Conservation (phyloP, 768 basidiomycete species). For the Obba rivulosa region DNA sequence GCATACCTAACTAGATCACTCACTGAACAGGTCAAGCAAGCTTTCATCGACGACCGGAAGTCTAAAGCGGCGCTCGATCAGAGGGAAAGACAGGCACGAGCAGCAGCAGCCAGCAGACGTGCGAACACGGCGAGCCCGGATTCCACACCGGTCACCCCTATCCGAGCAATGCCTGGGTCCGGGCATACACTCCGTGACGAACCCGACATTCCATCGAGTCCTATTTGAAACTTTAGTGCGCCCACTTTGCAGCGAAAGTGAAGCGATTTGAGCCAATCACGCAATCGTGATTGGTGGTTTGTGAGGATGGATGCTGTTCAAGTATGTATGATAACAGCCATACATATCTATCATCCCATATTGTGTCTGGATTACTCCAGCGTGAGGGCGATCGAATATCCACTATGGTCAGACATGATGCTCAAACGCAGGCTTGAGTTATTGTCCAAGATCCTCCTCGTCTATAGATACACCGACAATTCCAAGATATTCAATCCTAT, state of each 20-base stretch:
- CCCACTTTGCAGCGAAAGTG: too few relatives aligned
- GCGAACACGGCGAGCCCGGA: slow-evolving; percentile 2
- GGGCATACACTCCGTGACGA: slow-evolving; percentile 27
- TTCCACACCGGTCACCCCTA: neutral
- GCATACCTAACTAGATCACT: neutral
- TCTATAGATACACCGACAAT: slow-evolving; percentile 59
- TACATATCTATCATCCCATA: too few relatives aligned
- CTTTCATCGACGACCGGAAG: slow-evolving; percentile 75
- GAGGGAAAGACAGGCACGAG: slow-evolving; percentile 37
- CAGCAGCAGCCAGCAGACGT: slow-evolving; percentile 11
- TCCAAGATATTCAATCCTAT: slow-evolving; percentile 56
- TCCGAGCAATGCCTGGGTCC: slow-evolving; percentile 31
- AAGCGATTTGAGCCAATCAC: too few relatives aligned
- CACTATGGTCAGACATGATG: too few relatives aligned
- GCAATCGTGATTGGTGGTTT: too few relatives aligned
- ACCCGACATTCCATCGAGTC: neutral
- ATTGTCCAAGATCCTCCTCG: neutral
- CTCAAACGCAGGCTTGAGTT: neutral
- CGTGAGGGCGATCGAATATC: too few relatives aligned
- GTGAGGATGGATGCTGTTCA: too few relatives aligned
- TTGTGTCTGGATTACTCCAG: too few relatives aligned
- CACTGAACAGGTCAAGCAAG: slow-evolving; percentile 58
- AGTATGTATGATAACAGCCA: too few relatives aligned
- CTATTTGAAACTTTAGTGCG: too few relatives aligned
- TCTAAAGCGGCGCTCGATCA: slow-evolving; percentile 48